Percentiles rank a stretch among this genome's conserved stretches.
Evolutionary conservation across 257 asterid species (phyloP).

Genomic region (Verbena officinalis): DNA sequence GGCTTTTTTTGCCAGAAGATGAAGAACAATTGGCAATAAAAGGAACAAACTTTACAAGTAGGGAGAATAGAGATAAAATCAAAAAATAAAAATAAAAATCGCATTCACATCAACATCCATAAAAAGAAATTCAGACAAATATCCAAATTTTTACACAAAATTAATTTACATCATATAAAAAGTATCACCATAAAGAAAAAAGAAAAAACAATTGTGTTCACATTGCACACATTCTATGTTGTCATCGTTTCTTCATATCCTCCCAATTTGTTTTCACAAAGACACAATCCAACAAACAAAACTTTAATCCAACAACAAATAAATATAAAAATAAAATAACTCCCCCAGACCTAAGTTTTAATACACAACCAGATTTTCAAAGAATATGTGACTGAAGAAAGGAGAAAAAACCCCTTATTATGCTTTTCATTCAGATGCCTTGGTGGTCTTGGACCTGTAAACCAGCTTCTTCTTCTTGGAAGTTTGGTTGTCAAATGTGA

Average conservation of each 20-base stretch:
- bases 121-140: constrained; percentile 31
- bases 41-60: background rate
- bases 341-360: constrained; percentile 42
- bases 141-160: constrained; percentile 30
- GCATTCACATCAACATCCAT: constrained; percentile 38
- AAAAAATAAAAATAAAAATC: background rate
- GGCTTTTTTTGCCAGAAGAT: constrained; percentile 29
- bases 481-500: constrained; percentile 80
- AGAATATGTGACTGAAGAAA: constrained; percentile 52
- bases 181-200: constrained; percentile 20
- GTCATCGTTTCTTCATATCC: constrained; percentile 14
- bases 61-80: no score
- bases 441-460: constrained; percentile 84
- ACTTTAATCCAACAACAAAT: constrained; percentile 39
- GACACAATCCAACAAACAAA: constrained; percentile 49
- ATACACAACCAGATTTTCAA: constrained; percentile 33
- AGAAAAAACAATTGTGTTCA: constrained; percentile 32
- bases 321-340: constrained; percentile 36
- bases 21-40: background rate
- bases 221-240: constrained; percentile 34
- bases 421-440: constrained; percentile 56
- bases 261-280: constrained; percentile 27
- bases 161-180: constrained; percentile 38
- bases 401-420: constrained; percentile 20
- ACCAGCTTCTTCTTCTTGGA: constrained; percentile 92